phyloP scores from a whole-genome alignment of 2,329 filamentous ascomycete species.

The Neopestalotiopsis clavispora region DNA sequence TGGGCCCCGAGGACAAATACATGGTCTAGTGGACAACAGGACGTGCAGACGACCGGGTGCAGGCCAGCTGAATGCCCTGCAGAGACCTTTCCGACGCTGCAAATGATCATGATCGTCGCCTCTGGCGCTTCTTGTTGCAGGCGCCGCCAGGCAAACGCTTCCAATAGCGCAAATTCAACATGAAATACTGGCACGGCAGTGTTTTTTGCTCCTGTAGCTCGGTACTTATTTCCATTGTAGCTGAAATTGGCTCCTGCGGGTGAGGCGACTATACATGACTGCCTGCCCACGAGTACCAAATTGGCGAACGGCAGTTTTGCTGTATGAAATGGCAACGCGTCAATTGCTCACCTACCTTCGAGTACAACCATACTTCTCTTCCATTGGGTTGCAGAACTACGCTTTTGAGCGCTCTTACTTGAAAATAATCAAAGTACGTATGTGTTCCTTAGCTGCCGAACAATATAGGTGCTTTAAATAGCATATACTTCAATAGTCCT shows the following conservation, averaged over 20 bases:
- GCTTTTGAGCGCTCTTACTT: background rate
- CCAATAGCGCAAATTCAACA: background rate
- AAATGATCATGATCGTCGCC: background rate
- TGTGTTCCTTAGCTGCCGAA: background rate
- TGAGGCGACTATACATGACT: background rate
- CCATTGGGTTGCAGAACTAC: background rate
- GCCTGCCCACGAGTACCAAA: background rate
- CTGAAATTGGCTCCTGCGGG: background rate
- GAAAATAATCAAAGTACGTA: background rate
- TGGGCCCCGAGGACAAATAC: background rate
- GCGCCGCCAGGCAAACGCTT: background rate
- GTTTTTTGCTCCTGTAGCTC: background rate
- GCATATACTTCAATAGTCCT: background rate
- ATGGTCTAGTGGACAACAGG: background rate
- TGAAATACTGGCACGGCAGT: background rate
- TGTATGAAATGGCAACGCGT: background rate
- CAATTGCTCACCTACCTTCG: background rate
- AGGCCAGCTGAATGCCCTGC: background rate
- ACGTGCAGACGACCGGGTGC: background rate
- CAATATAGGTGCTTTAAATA: background rate
- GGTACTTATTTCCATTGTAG: constrained; percentile 1
- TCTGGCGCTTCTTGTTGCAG: background rate
- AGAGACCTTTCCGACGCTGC: background rate
- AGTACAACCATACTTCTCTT: background rate
- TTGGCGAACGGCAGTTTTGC: background rate